Conservation (phyloP, 1,139 yeast species). For the Geotrichum candidum region DNA sequence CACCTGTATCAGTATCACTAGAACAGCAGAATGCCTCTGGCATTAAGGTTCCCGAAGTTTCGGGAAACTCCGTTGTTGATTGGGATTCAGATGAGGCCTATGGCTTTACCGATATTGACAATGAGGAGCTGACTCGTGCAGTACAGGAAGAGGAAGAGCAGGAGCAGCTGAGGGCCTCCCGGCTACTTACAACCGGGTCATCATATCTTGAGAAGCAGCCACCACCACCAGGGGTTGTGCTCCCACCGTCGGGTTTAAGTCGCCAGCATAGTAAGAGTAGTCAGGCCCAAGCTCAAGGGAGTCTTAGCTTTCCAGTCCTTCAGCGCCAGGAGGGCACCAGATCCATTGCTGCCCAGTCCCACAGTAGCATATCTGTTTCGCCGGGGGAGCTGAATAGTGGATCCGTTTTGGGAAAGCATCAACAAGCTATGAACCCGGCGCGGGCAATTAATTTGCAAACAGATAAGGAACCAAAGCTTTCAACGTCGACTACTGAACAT, state of each 20-base stretch:
- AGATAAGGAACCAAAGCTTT: neutral
- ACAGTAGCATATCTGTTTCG: no score
- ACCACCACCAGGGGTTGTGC: neutral
- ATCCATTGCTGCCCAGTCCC: no score
- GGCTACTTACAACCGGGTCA: neutral
- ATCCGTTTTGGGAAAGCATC: neutral
- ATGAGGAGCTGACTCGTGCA: neutral
- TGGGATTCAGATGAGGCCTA: neutral
- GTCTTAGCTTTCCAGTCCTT: no score
- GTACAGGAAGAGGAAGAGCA: neutral
- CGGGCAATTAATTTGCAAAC: neutral
- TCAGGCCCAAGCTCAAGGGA: no score
- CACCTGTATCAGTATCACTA: neutral
- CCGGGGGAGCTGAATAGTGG: neutral
- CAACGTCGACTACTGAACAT: neutral
- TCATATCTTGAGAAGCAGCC: neutral
- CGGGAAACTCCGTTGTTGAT: neutral
- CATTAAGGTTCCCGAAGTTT: neutral
- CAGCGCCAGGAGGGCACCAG: no score
- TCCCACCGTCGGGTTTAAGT: neutral
- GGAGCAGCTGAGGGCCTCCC: neutral
- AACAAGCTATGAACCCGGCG: neutral
- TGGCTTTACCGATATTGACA: neutral
- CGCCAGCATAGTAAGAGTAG: neutral
- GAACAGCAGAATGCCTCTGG: neutral